Percentiles rank a stretch among this genome's conserved stretches.
Conservation (phyloP, 345 rosid genomes). For the Ailanthus altissimus region DNA sequence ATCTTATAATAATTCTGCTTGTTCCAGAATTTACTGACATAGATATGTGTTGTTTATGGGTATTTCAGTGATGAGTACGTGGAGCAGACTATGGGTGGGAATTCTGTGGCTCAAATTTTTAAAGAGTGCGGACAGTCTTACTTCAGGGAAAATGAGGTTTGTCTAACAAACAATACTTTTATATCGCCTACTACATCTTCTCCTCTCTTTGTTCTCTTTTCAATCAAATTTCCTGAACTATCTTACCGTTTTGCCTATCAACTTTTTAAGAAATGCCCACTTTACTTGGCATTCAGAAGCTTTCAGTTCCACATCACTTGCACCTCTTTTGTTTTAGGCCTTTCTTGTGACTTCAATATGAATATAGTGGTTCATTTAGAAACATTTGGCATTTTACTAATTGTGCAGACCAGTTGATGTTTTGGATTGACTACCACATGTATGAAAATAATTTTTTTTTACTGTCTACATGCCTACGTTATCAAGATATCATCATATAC, state of each 20-base stretch:
- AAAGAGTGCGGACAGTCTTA: slow-evolving; percentile 36
- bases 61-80: slow-evolving; percentile 40
- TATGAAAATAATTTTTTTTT: too few relatives aligned
- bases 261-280: neutral
- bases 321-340: neutral
- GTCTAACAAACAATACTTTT: neutral
- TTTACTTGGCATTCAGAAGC: neutral
- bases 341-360: neutral
- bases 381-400: neutral
- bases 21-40: neutral
- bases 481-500: too few relatives aligned
- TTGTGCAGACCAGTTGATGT: too few relatives aligned
- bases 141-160: slow-evolving; percentile 55
- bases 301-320: neutral
- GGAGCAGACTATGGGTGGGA: slow-evolving; percentile 39
- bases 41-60: neutral
- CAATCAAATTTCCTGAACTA: too few relatives aligned
- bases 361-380: neutral
- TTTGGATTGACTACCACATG: too few relatives aligned
- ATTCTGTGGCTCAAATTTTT: slow-evolving; percentile 45
- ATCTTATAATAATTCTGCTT: too few relatives aligned
- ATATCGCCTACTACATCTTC: neutral
- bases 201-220: neutral
- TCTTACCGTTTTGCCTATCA: neutral
- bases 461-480: too few relatives aligned